Evolutionary conservation across 179 eudicot species (phyloP).

Genomic region (Dionaea muscipula): DNA sequence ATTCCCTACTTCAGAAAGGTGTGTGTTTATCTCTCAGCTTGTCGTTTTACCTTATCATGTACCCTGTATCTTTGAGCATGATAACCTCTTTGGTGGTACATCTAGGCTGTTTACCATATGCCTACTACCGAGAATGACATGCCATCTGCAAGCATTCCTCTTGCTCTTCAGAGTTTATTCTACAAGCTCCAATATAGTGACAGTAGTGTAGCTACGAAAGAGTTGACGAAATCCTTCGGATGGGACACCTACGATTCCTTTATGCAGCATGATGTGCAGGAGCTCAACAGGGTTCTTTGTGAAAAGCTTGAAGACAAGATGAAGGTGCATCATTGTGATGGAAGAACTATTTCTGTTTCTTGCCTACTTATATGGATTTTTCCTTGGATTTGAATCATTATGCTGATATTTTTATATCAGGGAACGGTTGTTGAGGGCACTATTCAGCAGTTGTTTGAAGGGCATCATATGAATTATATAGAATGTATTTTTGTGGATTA

Average conservation of each 20-base stretch:
- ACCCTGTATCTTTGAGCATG: background rate
- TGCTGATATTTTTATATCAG: conserved; percentile 26
- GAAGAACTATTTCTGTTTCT: conserved; percentile 5
- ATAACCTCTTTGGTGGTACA: background rate
- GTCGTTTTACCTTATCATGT: background rate
- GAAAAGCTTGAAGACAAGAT: conserved; percentile 92
- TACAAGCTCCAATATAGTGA: conserved; percentile 84
- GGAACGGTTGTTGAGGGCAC: conserved; percentile 94
- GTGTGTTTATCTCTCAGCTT: conserved; percentile 1
- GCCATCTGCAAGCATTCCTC: conserved; percentile 79
- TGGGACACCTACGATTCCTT: conserved; percentile 91
- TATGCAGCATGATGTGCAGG: conserved; percentile 96
- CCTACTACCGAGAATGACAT: conserved; percentile 87
- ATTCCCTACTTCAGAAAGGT: conserved; percentile 91
- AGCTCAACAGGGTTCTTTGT: conserved; percentile 73
- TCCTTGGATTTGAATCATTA: no score
- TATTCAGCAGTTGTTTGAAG: conserved; percentile 78
- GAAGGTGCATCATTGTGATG: conserved; percentile 39
- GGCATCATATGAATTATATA: conserved; percentile 87
- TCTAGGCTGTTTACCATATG: conserved; percentile 88
- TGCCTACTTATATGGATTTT: background rate
- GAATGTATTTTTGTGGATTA: conserved; percentile 81
- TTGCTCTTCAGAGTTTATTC: conserved; percentile 82
- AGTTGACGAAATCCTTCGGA: conserved; percentile 82
- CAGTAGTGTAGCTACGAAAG: conserved; percentile 75